Evolutionary conservation across 148 eudicot species (phyloP), one percentile per base, ranked within the genome.

Genomic region (Vaccinium vitisidaea): DNA sequence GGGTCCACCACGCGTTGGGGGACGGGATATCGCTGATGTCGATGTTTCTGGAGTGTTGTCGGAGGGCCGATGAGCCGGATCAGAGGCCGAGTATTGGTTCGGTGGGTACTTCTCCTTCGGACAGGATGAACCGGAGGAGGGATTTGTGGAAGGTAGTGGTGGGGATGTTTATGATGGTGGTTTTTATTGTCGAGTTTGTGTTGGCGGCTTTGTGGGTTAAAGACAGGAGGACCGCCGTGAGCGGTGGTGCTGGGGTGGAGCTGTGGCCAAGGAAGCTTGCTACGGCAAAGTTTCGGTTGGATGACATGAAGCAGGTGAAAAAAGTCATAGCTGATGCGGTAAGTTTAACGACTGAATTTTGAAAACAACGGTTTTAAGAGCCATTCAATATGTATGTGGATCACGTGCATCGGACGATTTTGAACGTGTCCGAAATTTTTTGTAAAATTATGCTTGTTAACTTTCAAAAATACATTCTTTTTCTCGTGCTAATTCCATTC

Each of bases 241-340:
- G 92, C 59, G 98, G 98, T 4, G 98, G 98, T 5, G 91, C 83
- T 8, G 95, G 95, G 43, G 95, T 94, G 76, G 97, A 95, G 88
- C 90, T 92, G 49, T 95, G 98, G 97, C 97, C 97, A 1, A 86
- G 95, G 85, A 85, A 88, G 76, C 78, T 93, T 75, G 91, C 86
- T 0, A 95, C 97, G 46, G 92, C 91, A 2, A 94, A 85, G 91
- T 93, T 95, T 78, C 48, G 63, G 77, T 80, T 94, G 70, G 89
- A 90, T 0, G 97, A 95, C 13, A 93, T 95, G 92, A 95, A 93
- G 89, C 65, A 73, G 14, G 91, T 95, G 83, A 94, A 93, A 84
- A 81, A 80, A 27, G 86, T 89, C 39, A 90, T 94, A 19, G 79
- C 89, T 39, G 83, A 76, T 55, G 96, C 91, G 82, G 98, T 93